Conservation (phyloP, 768 basidiomycete genomes). For the Epithele typhae region DNA sequence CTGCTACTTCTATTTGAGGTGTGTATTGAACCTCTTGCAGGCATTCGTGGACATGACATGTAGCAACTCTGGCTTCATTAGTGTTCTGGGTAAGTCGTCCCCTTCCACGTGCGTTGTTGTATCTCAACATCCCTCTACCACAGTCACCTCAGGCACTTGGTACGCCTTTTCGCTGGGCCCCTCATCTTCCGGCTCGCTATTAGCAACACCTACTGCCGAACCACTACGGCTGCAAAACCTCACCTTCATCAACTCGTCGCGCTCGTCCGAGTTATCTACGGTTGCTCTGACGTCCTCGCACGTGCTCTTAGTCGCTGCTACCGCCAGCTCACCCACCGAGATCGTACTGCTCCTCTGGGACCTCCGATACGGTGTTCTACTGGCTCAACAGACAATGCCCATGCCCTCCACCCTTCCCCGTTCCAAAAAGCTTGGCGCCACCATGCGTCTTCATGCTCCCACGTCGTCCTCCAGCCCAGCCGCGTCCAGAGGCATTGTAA, state of each 20-base stretch:
- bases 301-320: conserved; percentile 25
- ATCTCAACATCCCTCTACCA: neutral
- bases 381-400: conserved; percentile 24
- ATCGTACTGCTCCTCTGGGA: conserved; percentile 30
- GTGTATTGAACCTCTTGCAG: conserved; percentile 7
- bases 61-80: conserved; percentile 27
- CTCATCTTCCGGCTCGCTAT: conserved; percentile 6
- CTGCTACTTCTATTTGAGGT: neutral
- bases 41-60: conserved; percentile 26
- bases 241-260: conserved; percentile 17
- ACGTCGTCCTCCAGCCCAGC: neutral
- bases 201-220: conserved; percentile 10
- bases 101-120: too few relatives aligned
- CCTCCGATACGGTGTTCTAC: conserved; percentile 29
- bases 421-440: conserved; percentile 16
- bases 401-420: conserved; percentile 22
- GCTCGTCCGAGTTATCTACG: conserved; percentile 19
- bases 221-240: conserved; percentile 18
- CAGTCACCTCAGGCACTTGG: conserved; percentile 21
- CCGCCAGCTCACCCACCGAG: conserved; percentile 16
- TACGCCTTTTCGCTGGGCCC: conserved; percentile 7
- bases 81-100: conserved; percentile 24
- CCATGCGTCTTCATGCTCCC: conserved; percentile 11
- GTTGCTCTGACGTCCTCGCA: conserved; percentile 26
- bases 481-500: conserved; percentile 1